phyloP scores from a whole-genome alignment of 2,329 filamentous ascomycete genomes.

The Aspergillus vadensis region DNA sequence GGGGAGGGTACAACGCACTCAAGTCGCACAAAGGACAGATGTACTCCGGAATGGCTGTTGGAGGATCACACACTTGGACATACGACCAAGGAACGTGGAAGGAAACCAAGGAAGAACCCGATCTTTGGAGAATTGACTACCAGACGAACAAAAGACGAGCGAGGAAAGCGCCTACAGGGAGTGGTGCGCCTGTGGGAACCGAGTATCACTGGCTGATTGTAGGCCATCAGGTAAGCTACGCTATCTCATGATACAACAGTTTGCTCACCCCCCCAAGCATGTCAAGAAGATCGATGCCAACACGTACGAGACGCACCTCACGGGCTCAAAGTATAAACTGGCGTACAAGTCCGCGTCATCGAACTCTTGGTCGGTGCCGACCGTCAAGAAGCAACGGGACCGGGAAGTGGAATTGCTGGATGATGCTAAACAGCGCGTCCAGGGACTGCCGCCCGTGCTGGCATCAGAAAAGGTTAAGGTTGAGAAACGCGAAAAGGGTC shows the following conservation, averaged over 20 bases:
- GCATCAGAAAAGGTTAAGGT: constrained; percentile 36
- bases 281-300: constrained; percentile 41
- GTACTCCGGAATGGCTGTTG: constrained; percentile 42
- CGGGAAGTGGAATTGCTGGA: constrained; percentile 37
- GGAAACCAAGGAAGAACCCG: constrained; percentile 40
- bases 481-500: constrained; percentile 35
- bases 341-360: constrained; percentile 34
- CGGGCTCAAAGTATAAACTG: constrained; percentile 40
- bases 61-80: constrained; percentile 41
- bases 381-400: constrained; percentile 38
- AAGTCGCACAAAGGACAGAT: constrained; percentile 38
- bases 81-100: constrained; percentile 40
- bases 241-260: neutral
- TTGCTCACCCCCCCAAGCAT: constrained; percentile 23
- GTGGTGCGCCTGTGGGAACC: constrained; percentile 38
- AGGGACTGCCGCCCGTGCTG: constrained; percentile 36
- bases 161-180: constrained; percentile 35
- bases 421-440: constrained; percentile 36
- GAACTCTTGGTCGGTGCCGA: constrained; percentile 38
- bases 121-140: constrained; percentile 40
- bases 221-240: constrained; percentile 34
- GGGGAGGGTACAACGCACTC: constrained; percentile 34
- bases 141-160: constrained; percentile 34
- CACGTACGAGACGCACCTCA: constrained; percentile 38
- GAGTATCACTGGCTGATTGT: constrained; percentile 41